Conservation (phyloP, 495 filamentous ascomycete genomes). For the Penicillium longicatenatum region DNA sequence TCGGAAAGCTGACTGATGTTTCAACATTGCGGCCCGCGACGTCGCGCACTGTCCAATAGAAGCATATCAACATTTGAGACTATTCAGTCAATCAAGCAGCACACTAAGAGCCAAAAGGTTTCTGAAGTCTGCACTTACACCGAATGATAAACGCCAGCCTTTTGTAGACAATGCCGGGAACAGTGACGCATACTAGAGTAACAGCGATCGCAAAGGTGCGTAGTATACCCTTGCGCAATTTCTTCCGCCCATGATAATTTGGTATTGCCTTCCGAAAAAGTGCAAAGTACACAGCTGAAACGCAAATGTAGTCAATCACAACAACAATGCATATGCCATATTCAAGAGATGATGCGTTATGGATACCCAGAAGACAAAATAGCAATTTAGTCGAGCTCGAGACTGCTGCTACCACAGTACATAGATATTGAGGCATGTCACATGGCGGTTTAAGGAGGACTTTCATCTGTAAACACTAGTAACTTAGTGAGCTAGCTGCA, state of each 20-base stretch:
- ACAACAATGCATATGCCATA: slow-evolving; percentile 1
- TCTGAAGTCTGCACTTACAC: no score
- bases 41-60: no score
- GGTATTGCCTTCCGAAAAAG: not conserved
- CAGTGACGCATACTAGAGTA: not conserved
- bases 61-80: no score
- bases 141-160: slow-evolving; percentile 5
- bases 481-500: not conserved
- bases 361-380: not conserved
- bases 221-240: not conserved
- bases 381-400: not conserved
- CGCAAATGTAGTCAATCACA: not conserved
- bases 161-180: not conserved
- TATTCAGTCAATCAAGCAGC: no score
- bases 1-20: no score
- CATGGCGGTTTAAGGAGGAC: not conserved
- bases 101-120: no score
- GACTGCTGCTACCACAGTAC: not conserved
- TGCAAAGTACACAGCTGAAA: not conserved
- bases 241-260: not conserved
- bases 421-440: not conserved
- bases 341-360: not conserved
- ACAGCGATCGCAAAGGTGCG: not conserved
- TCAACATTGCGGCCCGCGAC: no score
- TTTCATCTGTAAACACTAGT: not conserved